Percentiles rank a stretch among this genome's conserved stretches.
Evolutionary conservation across 164 flowering plant genomes (phyloP).

Genomic region (Echeveria elegans): DNA sequence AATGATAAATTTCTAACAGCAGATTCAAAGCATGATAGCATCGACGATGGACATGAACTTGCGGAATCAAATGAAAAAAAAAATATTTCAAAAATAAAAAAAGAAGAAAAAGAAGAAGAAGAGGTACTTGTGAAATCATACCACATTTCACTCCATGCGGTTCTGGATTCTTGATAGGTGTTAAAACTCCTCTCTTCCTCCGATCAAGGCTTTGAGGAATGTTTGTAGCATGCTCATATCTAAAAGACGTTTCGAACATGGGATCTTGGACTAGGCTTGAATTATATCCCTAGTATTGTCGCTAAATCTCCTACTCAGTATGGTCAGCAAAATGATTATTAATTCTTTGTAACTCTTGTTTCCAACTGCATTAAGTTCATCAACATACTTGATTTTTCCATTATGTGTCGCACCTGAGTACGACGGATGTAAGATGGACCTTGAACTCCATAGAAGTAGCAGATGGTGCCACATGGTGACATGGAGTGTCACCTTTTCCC

Average conservation of each 20-base stretch:
- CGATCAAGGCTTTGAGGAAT: not conserved
- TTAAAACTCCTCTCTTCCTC: not conserved
- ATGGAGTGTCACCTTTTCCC: too few relatives aligned
- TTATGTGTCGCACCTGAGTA: too few relatives aligned
- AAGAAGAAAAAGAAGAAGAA: not conserved
- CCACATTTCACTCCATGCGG: slow-evolving; percentile 2
- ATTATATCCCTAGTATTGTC: not conserved
- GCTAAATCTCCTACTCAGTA: not conserved
- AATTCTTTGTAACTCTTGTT: not conserved
- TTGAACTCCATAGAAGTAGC: too few relatives aligned
- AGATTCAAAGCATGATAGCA: too few relatives aligned
- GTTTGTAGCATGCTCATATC: not conserved
- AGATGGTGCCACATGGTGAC: too few relatives aligned
- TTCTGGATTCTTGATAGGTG: slow-evolving; percentile 2
- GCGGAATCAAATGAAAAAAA: not conserved
- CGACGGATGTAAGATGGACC: too few relatives aligned
- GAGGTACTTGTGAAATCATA: not conserved
- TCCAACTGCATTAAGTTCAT: slow-evolving; percentile 1
- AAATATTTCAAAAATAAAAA: not conserved
- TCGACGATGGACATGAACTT: too few relatives aligned
- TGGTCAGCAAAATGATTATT: slow-evolving; percentile 1
- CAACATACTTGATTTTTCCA: not conserved
- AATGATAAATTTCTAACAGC: too few relatives aligned
- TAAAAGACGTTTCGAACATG: not conserved
- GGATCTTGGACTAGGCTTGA: slow-evolving; percentile 1